phyloP scores from a whole-genome alignment of 257 asterid genomes.

The Striga asiatica region DNA sequence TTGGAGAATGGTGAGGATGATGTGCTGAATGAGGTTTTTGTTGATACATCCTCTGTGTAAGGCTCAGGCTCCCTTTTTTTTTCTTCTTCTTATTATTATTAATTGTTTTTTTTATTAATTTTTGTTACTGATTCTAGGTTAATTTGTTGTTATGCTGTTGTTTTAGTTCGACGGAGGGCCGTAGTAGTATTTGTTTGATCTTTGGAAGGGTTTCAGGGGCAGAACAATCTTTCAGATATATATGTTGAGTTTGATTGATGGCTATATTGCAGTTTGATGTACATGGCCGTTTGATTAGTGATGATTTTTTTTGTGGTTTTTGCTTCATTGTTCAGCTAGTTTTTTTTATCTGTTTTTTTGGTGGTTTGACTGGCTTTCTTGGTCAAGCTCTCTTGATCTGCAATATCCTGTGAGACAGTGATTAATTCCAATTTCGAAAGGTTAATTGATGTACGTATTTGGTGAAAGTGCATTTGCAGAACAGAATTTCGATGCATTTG shows the following conservation, averaged over 20 bases:
- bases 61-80: background rate
- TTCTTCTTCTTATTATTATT: background rate
- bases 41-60: conserved; percentile 48
- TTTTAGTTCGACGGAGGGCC: background rate
- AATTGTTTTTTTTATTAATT: no score
- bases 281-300: background rate
- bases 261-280: background rate
- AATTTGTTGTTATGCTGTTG: background rate
- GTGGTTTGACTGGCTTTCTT: background rate
- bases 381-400: no score
- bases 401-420: background rate
- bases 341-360: background rate
- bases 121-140: background rate
- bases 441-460: no score
- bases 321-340: no score
- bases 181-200: background rate
- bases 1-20: conserved; percentile 38
- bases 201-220: no score
- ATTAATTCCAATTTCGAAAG: background rate
- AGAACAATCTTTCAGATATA: no score
- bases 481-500: no score
- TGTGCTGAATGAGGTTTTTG: conserved; percentile 55
- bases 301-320: no score
- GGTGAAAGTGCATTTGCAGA: no score
- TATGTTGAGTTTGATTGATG: background rate